phyloP scores from a whole-genome alignment of 768 basidiomycete genomes.

The Boletales sp. region DNA sequence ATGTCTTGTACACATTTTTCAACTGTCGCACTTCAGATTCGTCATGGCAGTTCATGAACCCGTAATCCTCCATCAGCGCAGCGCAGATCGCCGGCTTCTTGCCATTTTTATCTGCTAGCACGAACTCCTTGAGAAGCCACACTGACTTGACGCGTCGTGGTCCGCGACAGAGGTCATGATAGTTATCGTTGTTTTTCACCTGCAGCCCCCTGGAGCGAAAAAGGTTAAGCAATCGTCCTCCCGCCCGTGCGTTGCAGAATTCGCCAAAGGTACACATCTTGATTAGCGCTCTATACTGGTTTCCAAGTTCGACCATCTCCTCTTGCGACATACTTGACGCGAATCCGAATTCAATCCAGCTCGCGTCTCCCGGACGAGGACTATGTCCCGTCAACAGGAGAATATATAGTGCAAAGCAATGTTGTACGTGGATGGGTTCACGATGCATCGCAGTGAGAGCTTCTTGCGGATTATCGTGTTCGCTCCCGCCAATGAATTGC shows the following conservation, averaged over 20 bases:
- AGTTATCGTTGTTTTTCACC: not conserved
- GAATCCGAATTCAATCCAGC: constrained; percentile 19
- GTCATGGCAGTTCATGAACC: constrained; percentile 10
- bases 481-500: constrained; percentile 4
- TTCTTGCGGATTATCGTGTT: not conserved
- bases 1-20: constrained; percentile 9
- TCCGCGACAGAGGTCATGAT: constrained; percentile 1
- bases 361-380: not conserved
- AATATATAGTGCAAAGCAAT: not conserved
- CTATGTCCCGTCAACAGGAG: not conserved
- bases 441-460: not conserved
- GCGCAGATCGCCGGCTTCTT: too few species aligned
- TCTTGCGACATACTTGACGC: constrained; percentile 9
- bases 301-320: constrained; percentile 4
- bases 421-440: not conserved
- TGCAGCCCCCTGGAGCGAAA: constrained; percentile 1
- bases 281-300: constrained; percentile 1
- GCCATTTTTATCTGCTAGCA: too few species aligned
- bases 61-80: constrained; percentile 1
- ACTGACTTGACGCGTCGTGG: too few species aligned
- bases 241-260: constrained; percentile 3
- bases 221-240: constrained; percentile 1
- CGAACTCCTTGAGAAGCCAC: too few species aligned
- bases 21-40: constrained; percentile 14
- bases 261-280: constrained; percentile 10